Evolutionary conservation across 371 early-diverging fungal species (phyloP), one percentile per base, ranked within the genome.

Genomic region (Nematocida ironsii): DNA sequence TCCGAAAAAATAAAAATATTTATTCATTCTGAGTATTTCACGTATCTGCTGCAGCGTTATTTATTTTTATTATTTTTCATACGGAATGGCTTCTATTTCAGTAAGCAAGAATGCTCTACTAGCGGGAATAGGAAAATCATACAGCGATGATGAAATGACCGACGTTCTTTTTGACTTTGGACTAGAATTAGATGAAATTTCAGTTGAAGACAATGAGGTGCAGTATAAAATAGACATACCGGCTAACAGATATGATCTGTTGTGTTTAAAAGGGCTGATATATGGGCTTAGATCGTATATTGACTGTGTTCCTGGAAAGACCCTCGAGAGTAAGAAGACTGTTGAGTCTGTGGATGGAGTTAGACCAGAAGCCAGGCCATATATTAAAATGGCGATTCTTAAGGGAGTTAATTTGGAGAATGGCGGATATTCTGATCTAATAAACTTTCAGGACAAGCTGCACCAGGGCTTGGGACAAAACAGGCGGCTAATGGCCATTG

Each of bases 151-250:
- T 58, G 93, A 94, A 83, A 94, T 96, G 89, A 91, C 93, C 85
- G 94, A 95, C 86, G 89, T 96, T 72, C 94, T 98, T 88, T 99
- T 99, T 90, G 94, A 95, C 86, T 97, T 94, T 89, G 99, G 99
- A 80, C 92, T 99, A 84, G 99, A 99, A 89, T 90, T 97, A 44
- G 99, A 99, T 84, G 99, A 96, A 86, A 94, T 93, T 73, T 84
- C 84, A 68, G 50, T 88, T 90, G 91, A 90, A 85, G 89, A 83
- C 33, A 47, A 93, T 61, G 89, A 93, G 70, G 89, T 90, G 50
- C 86, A 93, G 82, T 92, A 94, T 86, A 94, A 95, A 87, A 95
- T 99, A 85, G 99, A 99, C 83, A 94, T 98, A 82, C 95, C 98
- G 64, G 97, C 98, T 82, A 99, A 99, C 90, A 91, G 97, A 92